Evolutionary conservation across 2,329 filamentous ascomycete species (phyloP), one percentile per base, ranked within the genome.

Genomic region (Dothideomycetidae sp.): DNA sequence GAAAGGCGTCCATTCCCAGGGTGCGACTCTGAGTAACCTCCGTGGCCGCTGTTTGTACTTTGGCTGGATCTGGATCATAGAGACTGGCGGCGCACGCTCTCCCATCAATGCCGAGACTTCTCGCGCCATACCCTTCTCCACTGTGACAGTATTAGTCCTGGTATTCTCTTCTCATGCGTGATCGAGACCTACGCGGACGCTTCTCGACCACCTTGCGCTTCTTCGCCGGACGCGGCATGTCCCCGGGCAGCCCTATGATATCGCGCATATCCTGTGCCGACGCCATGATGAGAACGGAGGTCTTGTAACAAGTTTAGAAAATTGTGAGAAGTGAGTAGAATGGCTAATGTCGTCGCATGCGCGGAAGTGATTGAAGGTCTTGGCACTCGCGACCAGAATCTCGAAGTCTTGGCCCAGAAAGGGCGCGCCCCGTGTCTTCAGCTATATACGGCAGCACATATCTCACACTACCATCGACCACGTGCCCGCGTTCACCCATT

Each of bases 171-270:
- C 12, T 23, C 36, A 19, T 26, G 10, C 12, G 30, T 26, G 12
- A 36, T 33, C 28, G 44, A 28, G 33, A 59, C 64, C 40, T 52
- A 71, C 68, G 66, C 50, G 67, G 65, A 49, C 66, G 59, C 46
- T 76, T 71, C 32, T 69, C 71, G 11, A 69, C 64, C 5, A 72
- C 64, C 55, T 81, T 85, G 50, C 78, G 75, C 55, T 88, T 86
- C 63, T 90, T 92, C 30, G 71, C 61, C 29, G 76, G 73, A 62
- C 35, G 62, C 51, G 35, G 61, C 51, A 75, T 77, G 48, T 75
- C 64, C 34, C 62, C 63, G 48, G 78, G 78, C 55, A 93, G 67
- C 58, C 86, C 83, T 53, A 93, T 75, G 54, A 93, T 82, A 57
- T 93, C 84, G 63, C 81, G 83, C 49, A 92, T 74, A 67, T 93